Evolutionary conservation across 2,329 filamentous ascomycete genomes (phyloP).

Genomic region (Xylaria sp.): DNA sequence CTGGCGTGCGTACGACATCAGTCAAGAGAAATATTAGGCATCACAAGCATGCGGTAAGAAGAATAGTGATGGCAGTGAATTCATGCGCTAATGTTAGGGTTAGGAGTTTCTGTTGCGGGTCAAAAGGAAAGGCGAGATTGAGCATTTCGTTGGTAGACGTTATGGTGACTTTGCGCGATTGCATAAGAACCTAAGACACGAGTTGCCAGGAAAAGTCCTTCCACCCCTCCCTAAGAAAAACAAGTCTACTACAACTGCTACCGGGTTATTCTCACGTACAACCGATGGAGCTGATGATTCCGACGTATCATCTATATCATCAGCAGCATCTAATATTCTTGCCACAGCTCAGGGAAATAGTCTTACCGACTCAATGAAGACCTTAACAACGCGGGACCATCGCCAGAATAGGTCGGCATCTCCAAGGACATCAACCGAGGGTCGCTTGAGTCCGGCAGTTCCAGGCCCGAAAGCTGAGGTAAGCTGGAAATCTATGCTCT

Average conservation of each 20-base stretch:
- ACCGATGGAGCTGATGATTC: constrained; percentile 72
- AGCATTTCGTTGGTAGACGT: constrained; percentile 82
- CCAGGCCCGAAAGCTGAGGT: constrained; percentile 49
- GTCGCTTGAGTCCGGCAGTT: constrained; percentile 49
- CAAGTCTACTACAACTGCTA: constrained; percentile 77
- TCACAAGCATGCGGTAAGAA: constrained; percentile 86
- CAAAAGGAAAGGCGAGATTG: constrained; percentile 78
- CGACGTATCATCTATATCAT: constrained; percentile 83
- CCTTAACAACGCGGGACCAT: constrained; percentile 58
- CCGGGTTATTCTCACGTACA: constrained; percentile 63
- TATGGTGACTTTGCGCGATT: constrained; percentile 89
- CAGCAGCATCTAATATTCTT: constrained; percentile 74
- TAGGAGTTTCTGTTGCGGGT: constrained; percentile 92
- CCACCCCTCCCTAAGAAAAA: constrained; percentile 92
- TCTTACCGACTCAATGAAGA: constrained; percentile 52
- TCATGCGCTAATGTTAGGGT: constrained; percentile 29
- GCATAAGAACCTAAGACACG: constrained; percentile 80
- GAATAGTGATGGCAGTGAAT: not conserved
- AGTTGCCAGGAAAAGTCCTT: constrained; percentile 90
- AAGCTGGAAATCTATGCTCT: constrained; percentile 24
- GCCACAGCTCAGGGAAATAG: constrained; percentile 45
- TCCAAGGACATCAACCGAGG: constrained; percentile 60
- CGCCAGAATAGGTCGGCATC: constrained; percentile 55
- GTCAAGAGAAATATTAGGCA: constrained; percentile 88
- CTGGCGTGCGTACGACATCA: constrained; percentile 82